Conservation (phyloP, 2,329 filamentous ascomycete species). For the Sarocladium strictum region DNA sequence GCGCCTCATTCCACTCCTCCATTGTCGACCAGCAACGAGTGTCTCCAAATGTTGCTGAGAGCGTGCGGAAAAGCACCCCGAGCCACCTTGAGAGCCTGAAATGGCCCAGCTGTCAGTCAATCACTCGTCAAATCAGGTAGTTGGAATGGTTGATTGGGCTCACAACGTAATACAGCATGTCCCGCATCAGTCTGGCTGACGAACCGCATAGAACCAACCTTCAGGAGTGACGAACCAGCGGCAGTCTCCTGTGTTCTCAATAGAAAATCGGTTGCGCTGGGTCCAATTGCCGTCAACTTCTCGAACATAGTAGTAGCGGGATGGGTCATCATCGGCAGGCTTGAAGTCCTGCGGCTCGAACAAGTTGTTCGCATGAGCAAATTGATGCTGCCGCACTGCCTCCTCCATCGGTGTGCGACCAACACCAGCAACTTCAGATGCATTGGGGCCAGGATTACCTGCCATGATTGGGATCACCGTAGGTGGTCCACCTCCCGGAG, state of each 20-base stretch:
- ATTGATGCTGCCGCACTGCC: slow-evolving; percentile 39
- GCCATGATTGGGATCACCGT: slow-evolving; percentile 26
- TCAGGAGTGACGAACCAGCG: slow-evolving; percentile 54
- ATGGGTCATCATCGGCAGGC: slow-evolving; percentile 53
- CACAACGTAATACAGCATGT: neutral
- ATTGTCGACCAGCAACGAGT: no score
- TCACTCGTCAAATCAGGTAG: no score
- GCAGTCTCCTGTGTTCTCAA: slow-evolving; percentile 50
- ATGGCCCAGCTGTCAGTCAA: no score
- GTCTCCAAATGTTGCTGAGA: no score
- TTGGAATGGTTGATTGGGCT: neutral
- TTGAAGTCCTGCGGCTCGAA: slow-evolving; percentile 58
- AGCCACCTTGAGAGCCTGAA: no score
- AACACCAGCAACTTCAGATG: slow-evolving; percentile 45
- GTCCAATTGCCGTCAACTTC: slow-evolving; percentile 56
- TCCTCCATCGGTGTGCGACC: slow-evolving; percentile 45
- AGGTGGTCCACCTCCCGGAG: slow-evolving; percentile 7
- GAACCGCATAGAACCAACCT: slow-evolving; percentile 56
- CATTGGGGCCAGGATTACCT: slow-evolving; percentile 30
- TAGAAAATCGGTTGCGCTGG: slow-evolving; percentile 52
- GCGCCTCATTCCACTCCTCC: no score
- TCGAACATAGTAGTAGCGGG: slow-evolving; percentile 55
- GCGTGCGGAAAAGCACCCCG: no score
- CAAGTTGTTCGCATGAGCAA: slow-evolving; percentile 43
- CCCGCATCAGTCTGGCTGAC: slow-evolving; percentile 33